Evolutionary conservation across 2,329 filamentous ascomycete genomes (phyloP).

Genomic region (Calonectria crousiana): DNA sequence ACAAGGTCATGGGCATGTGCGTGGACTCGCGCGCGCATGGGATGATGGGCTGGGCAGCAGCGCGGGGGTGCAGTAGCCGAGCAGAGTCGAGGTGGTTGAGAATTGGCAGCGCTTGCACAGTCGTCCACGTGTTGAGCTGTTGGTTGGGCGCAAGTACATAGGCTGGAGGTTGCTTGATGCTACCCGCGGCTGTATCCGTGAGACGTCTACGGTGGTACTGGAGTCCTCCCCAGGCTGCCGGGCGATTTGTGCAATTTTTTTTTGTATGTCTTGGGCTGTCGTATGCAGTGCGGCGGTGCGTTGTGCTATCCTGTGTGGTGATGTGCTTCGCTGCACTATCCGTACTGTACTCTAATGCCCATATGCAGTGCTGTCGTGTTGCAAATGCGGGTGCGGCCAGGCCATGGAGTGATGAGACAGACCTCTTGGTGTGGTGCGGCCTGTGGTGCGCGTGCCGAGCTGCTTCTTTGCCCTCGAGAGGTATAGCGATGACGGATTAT

Average conservation of each 20-base stretch:
- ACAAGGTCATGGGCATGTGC: slow-evolving; percentile 34
- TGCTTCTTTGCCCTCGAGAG: background rate
- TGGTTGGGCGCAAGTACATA: slow-evolving; percentile 45
- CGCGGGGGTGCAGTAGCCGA: slow-evolving; percentile 18
- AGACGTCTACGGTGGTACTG: slow-evolving; percentile 7
- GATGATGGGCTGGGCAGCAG: slow-evolving; percentile 25
- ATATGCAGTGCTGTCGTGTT: slow-evolving; percentile 27
- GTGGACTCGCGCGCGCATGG: slow-evolving; percentile 23
- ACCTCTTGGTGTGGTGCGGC: slow-evolving; percentile 14
- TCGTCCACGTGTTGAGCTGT: slow-evolving; percentile 46
- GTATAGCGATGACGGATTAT: slow-evolving; percentile 16
- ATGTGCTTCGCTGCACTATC: slow-evolving; percentile 12
- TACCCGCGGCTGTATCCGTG: slow-evolving; percentile 18
- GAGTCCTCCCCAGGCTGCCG: background rate
- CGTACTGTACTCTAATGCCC: slow-evolving; percentile 1
- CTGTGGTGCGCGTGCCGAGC: slow-evolving; percentile 1
- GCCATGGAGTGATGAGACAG: slow-evolving; percentile 17
- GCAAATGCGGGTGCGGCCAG: slow-evolving; percentile 17
- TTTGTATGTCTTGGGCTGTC: background rate
- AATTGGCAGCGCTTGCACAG: slow-evolving; percentile 21
- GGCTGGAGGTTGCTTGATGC: slow-evolving; percentile 13
- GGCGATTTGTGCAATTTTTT: slow-evolving; percentile 6
- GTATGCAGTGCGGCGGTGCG: slow-evolving; percentile 3
- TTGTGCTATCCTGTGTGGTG: slow-evolving; percentile 12
- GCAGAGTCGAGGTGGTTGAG: slow-evolving; percentile 27